Percentiles rank a stretch among this genome's conserved stretches.
These are phyloP conservation scores for Carex pumila DNA, from an alignment of 176 grass and related monocot genomes.

Conservation along the genomic window DNA sequence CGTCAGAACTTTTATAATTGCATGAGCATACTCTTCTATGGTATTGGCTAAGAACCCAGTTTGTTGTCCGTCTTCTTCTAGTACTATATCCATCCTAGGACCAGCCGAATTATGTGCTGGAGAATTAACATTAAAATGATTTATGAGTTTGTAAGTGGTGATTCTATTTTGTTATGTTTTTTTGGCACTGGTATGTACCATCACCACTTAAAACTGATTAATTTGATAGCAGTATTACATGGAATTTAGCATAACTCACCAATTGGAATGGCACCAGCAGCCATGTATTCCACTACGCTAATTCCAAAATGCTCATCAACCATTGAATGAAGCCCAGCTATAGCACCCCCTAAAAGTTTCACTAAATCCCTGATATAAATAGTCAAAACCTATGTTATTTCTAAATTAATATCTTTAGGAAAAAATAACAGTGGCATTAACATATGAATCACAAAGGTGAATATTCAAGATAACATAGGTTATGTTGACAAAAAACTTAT, in stretches of 20 bases:
- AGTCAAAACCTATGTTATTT: neutral
- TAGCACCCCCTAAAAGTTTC: constrained; percentile 64
- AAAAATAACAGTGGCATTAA: neutral
- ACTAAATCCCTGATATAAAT: constrained; percentile 54
- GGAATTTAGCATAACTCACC: constrained; percentile 30
- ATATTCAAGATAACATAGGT: neutral
- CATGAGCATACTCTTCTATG: constrained; percentile 63
- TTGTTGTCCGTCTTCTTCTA: constrained; percentile 54
- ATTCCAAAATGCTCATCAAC: constrained; percentile 98
- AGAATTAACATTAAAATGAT: neutral
- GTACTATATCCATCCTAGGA: constrained; percentile 90
- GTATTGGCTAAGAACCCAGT: constrained; percentile 66
- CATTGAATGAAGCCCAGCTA: constrained; percentile 89
- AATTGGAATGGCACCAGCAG: constrained; percentile 88
- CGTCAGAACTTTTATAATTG: constrained; percentile 56
- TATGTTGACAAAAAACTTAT: neutral
- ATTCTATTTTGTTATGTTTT: neutral
- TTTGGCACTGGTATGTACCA: too few relatives aligned
- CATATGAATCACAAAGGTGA: neutral
- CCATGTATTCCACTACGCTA: constrained; percentile 95
- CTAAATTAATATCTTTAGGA: neutral
- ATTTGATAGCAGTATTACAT: too few relatives aligned
- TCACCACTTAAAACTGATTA: too few relatives aligned
- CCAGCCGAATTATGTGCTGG: constrained; percentile 88
- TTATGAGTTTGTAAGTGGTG: neutral